Evolutionary conservation across 2,329 filamentous ascomycete genomes (phyloP), one percentile per base, ranked within the genome.

Genomic region (Gyromitra esculenta): DNA sequence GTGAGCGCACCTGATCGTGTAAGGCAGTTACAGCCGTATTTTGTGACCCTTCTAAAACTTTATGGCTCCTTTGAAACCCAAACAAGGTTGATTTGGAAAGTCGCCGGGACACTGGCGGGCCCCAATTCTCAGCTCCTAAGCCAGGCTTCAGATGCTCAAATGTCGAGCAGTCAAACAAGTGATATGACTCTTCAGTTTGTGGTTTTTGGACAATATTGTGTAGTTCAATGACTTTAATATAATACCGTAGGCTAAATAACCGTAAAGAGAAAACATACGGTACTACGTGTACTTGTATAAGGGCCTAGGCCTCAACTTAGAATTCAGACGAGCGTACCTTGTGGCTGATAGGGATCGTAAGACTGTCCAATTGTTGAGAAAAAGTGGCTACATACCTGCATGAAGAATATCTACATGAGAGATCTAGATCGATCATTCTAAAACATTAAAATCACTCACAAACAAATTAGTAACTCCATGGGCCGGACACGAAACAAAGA

Each of bases 401-500:
- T 21, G 63, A 65, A 50, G 45, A 64, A 41, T 52, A 25, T 39
- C 52, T 37, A 31, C 31, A 21, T 31, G 25, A 31, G 45, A 9
- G 45, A 65, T 65, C 45, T 45, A 25, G 21, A 11, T 65, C 25
- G 25, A 31, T 31, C 25, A 31, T 31, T 31, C 25, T 48, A 13
- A 18, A 15, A 9, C 15, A 43, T 5, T 35, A 18, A 18, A 37
- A 52, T 65, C 45, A 13, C 7, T 21, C 31, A 48, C 15, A 13
- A 18, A 7, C 52, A 9, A 21, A 50, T 25, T 52, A 8, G 13
- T 18, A 39, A 8, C 25, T 31, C 4, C 25, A 11, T 9, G 15
- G 18, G n/a, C 50, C 21, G 45, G n/a, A 39, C n/a, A 37, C 52
- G 63, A 54, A 48, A 52, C 43, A 52, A 25, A 45, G n/a, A 25